Evolutionary conservation across 495 filamentous ascomycete species (phyloP), one percentile per base, ranked within the genome.

Genomic region (Neurospora cerealis): DNA sequence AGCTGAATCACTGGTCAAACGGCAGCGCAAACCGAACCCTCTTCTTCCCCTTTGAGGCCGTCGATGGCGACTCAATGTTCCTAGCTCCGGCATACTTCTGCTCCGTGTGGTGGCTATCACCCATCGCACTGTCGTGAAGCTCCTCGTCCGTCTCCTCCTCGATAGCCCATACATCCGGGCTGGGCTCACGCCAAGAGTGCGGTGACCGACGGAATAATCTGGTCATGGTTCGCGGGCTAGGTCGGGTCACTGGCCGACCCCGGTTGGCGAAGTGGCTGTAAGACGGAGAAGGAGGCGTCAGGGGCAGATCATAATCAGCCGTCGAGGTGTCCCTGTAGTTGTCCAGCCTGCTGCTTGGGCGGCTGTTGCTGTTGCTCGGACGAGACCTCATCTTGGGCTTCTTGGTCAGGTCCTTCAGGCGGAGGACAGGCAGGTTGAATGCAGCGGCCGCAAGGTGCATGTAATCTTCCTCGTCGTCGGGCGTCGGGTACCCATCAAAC

Each of bases 101-200:
- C 36, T 78, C 77, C n/a, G 70, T 69, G 37, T 80, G 71, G 32
- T 72, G 42, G 69, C 79, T 77, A 13, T 80, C 75, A 0, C 77
- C 79, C 75, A 80, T 76, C 74, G 82, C 81, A 48, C 80, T 84
- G 73, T 80, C 78, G 28, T 66, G 54, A 36, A 66, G 74, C 73
- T 83, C 85, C 71, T 83, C 82, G 75, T 86, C 83, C 17, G 82
- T 79, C 75, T 86, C 83, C 77, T 87, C 85, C 73, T 86, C 84
- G 72, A 87, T 87, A 46, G 81, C 80, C 80, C 83, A 87, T 2
- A 87, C 85, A 70, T 87, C 85, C 19, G 85, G 85, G 71, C 85
- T 87, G 24, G 85, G 85, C 74, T 86, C 83, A 71, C 85, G 82
- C 85, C 85, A 87, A 34, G 82, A 82, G 70, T 85, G 85, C 4